Evolutionary conservation across 257 asterid species (phyloP), one percentile per base, ranked within the genome.

Genomic region (Capsicum baccatum): DNA sequence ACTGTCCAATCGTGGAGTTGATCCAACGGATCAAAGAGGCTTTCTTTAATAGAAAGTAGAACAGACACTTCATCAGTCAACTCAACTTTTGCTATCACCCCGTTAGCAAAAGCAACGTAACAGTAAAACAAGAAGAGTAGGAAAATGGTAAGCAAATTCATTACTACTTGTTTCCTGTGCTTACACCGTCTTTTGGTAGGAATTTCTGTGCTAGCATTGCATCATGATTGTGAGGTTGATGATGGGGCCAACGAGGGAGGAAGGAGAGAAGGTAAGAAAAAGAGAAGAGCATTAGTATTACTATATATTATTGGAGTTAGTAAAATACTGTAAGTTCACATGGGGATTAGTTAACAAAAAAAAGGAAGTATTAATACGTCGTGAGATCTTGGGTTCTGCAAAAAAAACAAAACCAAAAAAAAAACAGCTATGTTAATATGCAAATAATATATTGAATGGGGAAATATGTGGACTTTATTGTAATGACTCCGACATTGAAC

Each of bases 361-460:
- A 66, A 74, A 57, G 86, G 8, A 60, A 66, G 78, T 26, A 47
- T 67, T 67, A 67, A 35, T 26, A 21, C 57, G 83, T 89, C 92
- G 92, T 93, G 95, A 88, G 97, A 90, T 94, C 92, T 91, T 87
- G 96, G 93, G 95, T 88, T 90, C 91, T 89, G 93, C 50, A 90
- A 90, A 71, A 39, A 39, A 39, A 90, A 90, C 47, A 2, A 39
- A 39, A n/a, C n/a, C n/a, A 3, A 9, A 54, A 54, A 26, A 26
- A 26, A 54, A 54, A 26, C 85, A 93, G 95, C 93, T 91, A 91
- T 92, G 90, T 87, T 85, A 83, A 87, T 87, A 73, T 58, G 89
- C 85, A 83, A 74, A 85, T 84, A 87, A 84, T 69, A 69, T 69
- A 69, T 88, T 86, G 85, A 88, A 66, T 52, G 26, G 63, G 88